Conservation (phyloP, 176 grass and related monocot genomes). For the Oryza coarctata region DNA sequence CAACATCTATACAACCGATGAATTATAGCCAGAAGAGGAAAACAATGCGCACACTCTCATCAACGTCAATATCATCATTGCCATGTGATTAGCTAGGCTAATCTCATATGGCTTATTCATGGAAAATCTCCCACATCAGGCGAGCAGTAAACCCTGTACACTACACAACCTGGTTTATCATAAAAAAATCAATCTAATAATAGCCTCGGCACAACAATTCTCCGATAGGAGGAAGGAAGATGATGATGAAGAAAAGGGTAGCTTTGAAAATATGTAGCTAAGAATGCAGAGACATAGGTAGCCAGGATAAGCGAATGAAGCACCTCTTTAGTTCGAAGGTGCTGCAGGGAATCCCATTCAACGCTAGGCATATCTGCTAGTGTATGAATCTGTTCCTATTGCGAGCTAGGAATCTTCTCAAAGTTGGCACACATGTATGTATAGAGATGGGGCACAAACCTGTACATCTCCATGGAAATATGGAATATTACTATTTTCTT, state of each 20-base stretch:
- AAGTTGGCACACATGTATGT: not conserved
- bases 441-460: not conserved
- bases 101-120: too few relatives aligned
- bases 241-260: not conserved
- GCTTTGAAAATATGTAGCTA: not conserved
- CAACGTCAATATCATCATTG: too few relatives aligned
- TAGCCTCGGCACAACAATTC: not conserved
- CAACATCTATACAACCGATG: not conserved
- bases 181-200: too few relatives aligned
- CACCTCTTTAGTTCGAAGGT: slow-evolving; percentile 3
- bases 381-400: slow-evolving; percentile 32
- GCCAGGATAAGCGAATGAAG: slow-evolving; percentile 15
- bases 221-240: not conserved
- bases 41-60: too few relatives aligned
- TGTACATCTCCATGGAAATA: too few relatives aligned
- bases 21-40: too few relatives aligned
- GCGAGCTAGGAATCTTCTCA: slow-evolving; percentile 27
- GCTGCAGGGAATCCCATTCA: slow-evolving; percentile 33
- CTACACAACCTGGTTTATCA: too few relatives aligned
- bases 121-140: too few relatives aligned
- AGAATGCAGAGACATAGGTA: not conserved
- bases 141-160: too few relatives aligned
- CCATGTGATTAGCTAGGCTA: too few relatives aligned
- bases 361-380: slow-evolving; percentile 10
- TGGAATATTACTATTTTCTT: too few relatives aligned